A percentile compares a stretch with the other conserved stretches of the same genome.
Conservation (phyloP, 1,139 yeast species). For the Suzukiozyma palmioleophila region DNA sequence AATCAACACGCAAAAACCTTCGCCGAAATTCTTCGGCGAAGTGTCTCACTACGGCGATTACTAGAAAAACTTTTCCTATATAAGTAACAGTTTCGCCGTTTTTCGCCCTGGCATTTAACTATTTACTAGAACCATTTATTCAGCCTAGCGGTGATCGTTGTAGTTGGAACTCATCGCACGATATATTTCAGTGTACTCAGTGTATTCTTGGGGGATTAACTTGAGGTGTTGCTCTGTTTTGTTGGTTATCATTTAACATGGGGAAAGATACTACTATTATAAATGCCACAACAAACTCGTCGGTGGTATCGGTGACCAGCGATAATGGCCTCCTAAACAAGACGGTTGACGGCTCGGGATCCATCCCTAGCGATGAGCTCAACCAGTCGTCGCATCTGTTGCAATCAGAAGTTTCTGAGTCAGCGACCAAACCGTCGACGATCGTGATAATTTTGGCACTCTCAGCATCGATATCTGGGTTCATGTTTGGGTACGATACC, state of each 20-base stretch:
- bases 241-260: neutral
- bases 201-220: no score
- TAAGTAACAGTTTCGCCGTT: neutral
- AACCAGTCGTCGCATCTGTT: neutral
- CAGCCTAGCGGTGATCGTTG: no score
- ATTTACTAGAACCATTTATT: no score
- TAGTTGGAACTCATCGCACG: no score
- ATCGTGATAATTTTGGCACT: constrained; percentile 68
- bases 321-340: neutral
- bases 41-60: neutral
- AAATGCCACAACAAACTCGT: constrained; percentile 1
- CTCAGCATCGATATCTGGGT: constrained; percentile 87
- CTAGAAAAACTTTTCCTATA: neutral
- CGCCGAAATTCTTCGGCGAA: neutral
- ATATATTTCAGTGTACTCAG: no score
- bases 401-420: constrained; percentile 10
- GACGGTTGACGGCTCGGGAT: constrained; percentile 1
- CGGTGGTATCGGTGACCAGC: neutral
- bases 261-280: neutral
- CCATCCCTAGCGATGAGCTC: neutral
- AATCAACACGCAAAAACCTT: neutral
- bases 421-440: constrained; percentile 47
- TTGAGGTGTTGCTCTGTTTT: no score
- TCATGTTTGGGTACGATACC: constrained; percentile 95
- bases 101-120: neutral